Evolutionary conservation across 352 stramenopile species (phyloP), one percentile per base, ranked within the genome.

Genomic region (Phytophthora pinifolia): DNA sequence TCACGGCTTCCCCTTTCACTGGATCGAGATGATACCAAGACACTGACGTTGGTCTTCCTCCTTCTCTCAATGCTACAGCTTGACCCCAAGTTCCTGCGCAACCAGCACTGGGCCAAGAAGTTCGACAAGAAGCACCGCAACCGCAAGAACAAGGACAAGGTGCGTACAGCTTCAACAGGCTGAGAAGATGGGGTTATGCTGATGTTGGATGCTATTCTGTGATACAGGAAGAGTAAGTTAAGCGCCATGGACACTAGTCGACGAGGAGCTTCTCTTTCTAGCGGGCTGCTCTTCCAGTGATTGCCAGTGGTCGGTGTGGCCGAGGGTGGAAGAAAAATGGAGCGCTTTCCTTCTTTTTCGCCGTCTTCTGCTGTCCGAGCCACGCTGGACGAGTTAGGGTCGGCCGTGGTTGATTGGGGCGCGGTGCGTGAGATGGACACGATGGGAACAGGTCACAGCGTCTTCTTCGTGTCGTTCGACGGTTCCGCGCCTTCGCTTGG

Each of bases 81-180:
- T 67, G 96, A 99, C 83, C 96, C 96, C 48, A 99, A 99, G 77
- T 99, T 99, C 78, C 75, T 99, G 62, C 83, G 94, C 60, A 99
- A 99, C 82, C 96, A 98, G 71, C 96, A 96, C 76, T 98, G 96
- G 85, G 94, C 92, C 65, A 98, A 98, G 88, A 98, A 98, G 83
- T 98, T 94, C 77, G 98, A 98, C 84, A 94, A 93, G 72, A 93
- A 92, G 76, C 72, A 92, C 67, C 67, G 67, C 56, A 84, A 85
- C 55, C 74, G 73, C 65, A 74, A 72, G 53, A 82, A 79, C 55
- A 71, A 71, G 49, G 42, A 65, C 59, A 84, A 86, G 73, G 70
- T 81, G 62, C 33, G 62, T 54, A 17, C 13, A 27, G 8, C 9
- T 18, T 55, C 4, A 51, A 12, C 44, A 41, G 29, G 2, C 4